Conservation (phyloP, 1,139 yeast species). For the Debaryomyces nepalensis region DNA sequence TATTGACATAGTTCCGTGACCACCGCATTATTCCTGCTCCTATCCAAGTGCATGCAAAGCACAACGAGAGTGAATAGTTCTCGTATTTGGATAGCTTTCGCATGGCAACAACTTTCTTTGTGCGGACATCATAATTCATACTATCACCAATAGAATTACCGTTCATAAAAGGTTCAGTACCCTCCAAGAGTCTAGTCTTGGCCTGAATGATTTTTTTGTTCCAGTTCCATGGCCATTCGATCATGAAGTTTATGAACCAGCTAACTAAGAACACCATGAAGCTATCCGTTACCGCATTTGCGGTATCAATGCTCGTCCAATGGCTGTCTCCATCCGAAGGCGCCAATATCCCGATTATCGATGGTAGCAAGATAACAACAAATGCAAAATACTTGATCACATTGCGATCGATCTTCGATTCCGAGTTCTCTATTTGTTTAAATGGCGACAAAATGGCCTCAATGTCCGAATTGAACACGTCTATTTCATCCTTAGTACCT, state of each 20-base stretch:
- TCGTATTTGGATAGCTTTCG: constrained; percentile 27
- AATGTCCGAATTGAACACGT: constrained; percentile 15
- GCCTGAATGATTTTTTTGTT: constrained; percentile 27
- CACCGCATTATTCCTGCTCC: constrained; percentile 32
- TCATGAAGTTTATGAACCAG: constrained; percentile 31
- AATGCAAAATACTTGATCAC: constrained; percentile 15
- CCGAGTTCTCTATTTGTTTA: constrained; percentile 4
- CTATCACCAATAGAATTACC: constrained; percentile 7
- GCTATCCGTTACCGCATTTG: constrained; percentile 33
- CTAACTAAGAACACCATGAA: constrained; percentile 33
- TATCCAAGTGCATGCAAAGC: constrained; percentile 29
- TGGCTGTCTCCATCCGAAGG: constrained; percentile 10
- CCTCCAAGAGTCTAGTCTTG: constrained; percentile 24
- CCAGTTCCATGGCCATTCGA: constrained; percentile 48
- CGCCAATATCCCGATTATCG: constrained; percentile 15
- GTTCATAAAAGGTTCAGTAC: constrained; percentile 18
- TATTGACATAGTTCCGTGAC: constrained; percentile 31
- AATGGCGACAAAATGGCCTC: constrained; percentile 16
- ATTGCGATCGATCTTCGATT: constrained; percentile 7
- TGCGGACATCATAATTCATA: constrained; percentile 9
- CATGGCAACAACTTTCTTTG: constrained; percentile 18
- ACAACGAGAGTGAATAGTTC: constrained; percentile 27
- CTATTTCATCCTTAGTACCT: constrained; percentile 12
- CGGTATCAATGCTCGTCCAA: constrained; percentile 13
- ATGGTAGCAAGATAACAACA: constrained; percentile 16